Evolutionary conservation across 305 asterid species (phyloP), one percentile per base, ranked within the genome.

Genomic region (Fraxinus greggii): DNA sequence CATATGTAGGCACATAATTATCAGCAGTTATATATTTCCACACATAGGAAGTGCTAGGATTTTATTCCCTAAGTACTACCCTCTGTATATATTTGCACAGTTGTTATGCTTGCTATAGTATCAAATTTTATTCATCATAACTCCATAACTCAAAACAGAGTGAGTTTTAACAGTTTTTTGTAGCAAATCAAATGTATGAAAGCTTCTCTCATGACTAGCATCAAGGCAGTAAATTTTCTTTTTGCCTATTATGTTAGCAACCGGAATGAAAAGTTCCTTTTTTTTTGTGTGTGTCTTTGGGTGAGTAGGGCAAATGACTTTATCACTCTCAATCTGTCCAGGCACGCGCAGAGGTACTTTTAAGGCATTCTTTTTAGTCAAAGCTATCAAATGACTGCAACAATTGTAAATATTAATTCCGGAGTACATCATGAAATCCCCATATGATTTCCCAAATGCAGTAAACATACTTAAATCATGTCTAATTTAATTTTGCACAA

Each of bases 81-180:
- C 13, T 4, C 63, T 40, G 59, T 63, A 78, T 56, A 65, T 48
- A 48, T 75, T n/a, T 78, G 32, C 28, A 75, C 35, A 75, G 72
- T 79, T 65, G 29, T 74, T 42, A 40, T 42, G 77, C 38, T 19
- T 59, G 19, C 79, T 81, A 72, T 19, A 75, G 35, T 54, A 17
- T 31, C 36, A 76, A 72, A 40, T 59, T 38, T 59, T 24, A 45
- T 31, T 81, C 69, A 79, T 84, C 76, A 59, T 72, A 61, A 28
- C 45, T 80, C 77, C 56, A 13, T 15, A 26, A 78, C 31, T 72
- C 73, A 74, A 29, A 56, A 19, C 35, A 42, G 15, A 56, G 75
- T 69, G 40, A 69, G 12, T 29, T n/a, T n/a, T n/a, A 54, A 54
- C 65, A 21, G 67, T 61, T 35, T 76, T 51, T 13, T 40, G 48